Evolutionary conservation across 2,329 filamentous ascomycete genomes (phyloP).

Genomic region (Phaeosphaeria sp.): DNA sequence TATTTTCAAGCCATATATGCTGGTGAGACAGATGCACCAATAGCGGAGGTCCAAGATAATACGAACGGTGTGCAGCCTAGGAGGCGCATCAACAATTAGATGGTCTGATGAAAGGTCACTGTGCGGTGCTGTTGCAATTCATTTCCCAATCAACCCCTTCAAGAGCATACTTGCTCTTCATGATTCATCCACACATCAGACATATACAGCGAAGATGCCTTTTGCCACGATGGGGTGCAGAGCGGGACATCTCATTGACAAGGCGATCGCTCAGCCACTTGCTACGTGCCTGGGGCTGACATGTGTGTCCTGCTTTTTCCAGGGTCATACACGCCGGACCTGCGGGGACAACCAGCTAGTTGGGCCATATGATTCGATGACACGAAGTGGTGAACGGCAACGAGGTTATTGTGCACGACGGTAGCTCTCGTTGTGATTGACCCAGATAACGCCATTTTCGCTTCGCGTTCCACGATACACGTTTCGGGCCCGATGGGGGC

Average conservation of each 20-base stretch:
- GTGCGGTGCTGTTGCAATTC: background rate
- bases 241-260: slow-evolving; percentile 10
- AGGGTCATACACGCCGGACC: slow-evolving; percentile 20
- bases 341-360: slow-evolving; percentile 26
- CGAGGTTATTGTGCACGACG: slow-evolving; percentile 15
- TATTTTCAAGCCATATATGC: slow-evolving; percentile 33
- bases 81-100: slow-evolving; percentile 2
- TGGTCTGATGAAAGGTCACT: background rate
- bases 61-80: slow-evolving; percentile 24
- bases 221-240: slow-evolving; percentile 9
- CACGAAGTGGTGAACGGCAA: slow-evolving; percentile 11
- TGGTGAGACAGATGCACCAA: slow-evolving; percentile 35
- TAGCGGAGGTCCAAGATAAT: slow-evolving; percentile 19
- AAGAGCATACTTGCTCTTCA: background rate
- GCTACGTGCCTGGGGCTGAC: slow-evolving; percentile 8
- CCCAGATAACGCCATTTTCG: slow-evolving; percentile 14
- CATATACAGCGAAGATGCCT: background rate
- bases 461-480: slow-evolving; percentile 19
- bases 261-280: slow-evolving; percentile 25
- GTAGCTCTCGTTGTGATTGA: slow-evolving; percentile 3
- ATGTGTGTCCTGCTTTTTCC: slow-evolving; percentile 19
- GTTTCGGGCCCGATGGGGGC: slow-evolving; percentile 9
- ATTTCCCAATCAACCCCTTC: background rate
- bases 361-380: slow-evolving; percentile 14
- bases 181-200: slow-evolving; percentile 2